Evolutionary conservation across 2,329 filamentous ascomycete genomes (phyloP), one percentile per base, ranked within the genome.

Genomic region (Claviceps arundinis): DNA sequence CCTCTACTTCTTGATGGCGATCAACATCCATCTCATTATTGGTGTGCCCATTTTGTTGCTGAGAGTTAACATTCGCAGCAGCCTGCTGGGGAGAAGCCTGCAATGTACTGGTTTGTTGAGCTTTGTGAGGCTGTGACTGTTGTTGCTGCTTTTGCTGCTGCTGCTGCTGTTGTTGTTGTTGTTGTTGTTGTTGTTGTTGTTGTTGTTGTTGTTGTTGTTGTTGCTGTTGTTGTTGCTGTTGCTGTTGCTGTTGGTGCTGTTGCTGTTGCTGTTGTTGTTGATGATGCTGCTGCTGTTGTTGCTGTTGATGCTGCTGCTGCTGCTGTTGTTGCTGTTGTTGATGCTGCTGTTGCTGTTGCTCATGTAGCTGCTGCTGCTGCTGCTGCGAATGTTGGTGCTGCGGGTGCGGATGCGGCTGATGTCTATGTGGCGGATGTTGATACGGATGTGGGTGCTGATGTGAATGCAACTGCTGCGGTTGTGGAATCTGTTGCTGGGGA

Each of bases 1-100:
- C 70, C 38, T 77, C 74, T 5, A 62, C 70, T 26, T 77, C 76
- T 14, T 67, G 68, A 38, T 73, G 71, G 43, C 68, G 72, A 51
- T 77, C 76, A 50, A 78, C 68, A 7, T 80, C 77, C 69, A 80
- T 75, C 22, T 73, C 69, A 37, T 77, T 76, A 22, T 68, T 68
- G 9, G 66, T 68, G 53, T 73, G 69, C 5, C 62, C 58, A 42
- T 75, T 72, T 52, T 70, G 69, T 47, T 66, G 65, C 51, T 69
- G 66, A 11, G 65, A 62, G 16, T 19, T 19, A 19, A 65, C 61
- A 37, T 69, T 67, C 45, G 69, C 66, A 5, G 62, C 57, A 52
- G 66, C 64, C 48, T 59, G 59, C 49, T 64, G 65, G 3, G 61
- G 57, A 34, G 58, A 70, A 8, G 61, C 57, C 48, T 64, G 62